phyloP scores from a whole-genome alignment of 345 rosid genomes.

The Bruguiera gymnorhiza region DNA sequence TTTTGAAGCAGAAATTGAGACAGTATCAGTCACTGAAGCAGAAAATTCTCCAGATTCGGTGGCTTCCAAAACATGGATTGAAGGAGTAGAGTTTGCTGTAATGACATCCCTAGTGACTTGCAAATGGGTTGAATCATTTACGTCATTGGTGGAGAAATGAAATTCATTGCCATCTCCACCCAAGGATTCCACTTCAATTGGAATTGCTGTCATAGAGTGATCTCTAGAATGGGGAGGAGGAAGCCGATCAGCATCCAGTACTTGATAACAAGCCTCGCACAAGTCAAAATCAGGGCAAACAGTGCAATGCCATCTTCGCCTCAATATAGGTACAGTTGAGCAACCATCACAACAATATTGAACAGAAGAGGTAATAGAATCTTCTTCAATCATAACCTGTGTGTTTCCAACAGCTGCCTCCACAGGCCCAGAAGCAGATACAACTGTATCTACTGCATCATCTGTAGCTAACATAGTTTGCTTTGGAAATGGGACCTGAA shows the following conservation, averaged over 20 bases:
- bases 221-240: conserved; percentile 93
- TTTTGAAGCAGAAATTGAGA: conserved; percentile 91
- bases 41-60: conserved; percentile 81
- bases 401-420: conserved; percentile 62
- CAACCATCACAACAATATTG: conserved; percentile 99
- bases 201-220: conserved; percentile 94
- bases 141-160: conserved; percentile 74
- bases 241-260: conserved; percentile 73
- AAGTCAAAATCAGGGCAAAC: conserved; percentile 96
- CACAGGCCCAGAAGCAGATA: conserved; percentile 50
- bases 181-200: conserved; percentile 86
- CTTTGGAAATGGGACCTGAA: conserved; percentile 98
- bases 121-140: conserved; percentile 50
- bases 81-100: conserved; percentile 63
- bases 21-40: conserved; percentile 60
- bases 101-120: conserved; percentile 45
- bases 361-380: conserved; percentile 88
- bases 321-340: conserved; percentile 89
- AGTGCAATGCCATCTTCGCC: conserved; percentile 99
- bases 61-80: conserved; percentile 93
- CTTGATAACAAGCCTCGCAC: conserved; percentile 94
- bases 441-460: conserved; percentile 63
- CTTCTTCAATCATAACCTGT: conserved; percentile 92
- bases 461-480: conserved; percentile 85
- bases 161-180: conserved; percentile 79